phyloP scores from a whole-genome alignment of 805 yeast species.

The Wickerhamiella siamensis region DNA sequence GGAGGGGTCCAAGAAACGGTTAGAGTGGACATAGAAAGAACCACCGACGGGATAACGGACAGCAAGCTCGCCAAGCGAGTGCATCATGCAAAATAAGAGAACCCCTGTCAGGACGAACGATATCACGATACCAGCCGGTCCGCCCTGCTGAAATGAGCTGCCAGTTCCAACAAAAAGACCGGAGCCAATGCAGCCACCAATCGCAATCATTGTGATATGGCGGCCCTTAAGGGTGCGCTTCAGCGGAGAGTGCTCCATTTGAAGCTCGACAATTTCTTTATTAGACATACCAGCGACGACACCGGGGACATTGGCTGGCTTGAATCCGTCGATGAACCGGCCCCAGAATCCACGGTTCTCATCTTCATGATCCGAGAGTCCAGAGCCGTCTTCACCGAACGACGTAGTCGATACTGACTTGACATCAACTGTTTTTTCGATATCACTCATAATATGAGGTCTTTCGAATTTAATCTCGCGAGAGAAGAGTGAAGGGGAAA shows the following conservation, averaged over 20 bases:
- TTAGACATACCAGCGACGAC: conserved; percentile 24
- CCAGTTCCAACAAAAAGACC: conserved; percentile 64
- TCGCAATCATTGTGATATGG: conserved; percentile 60
- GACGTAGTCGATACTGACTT: neutral
- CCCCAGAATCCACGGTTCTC: neutral
- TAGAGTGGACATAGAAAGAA: conserved; percentile 44
- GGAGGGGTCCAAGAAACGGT: conserved; percentile 50
- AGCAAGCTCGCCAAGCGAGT: conserved; percentile 56
- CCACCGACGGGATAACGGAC: conserved; percentile 53
- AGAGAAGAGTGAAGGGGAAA: no score
- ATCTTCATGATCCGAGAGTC: neutral
- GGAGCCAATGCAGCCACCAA: conserved; percentile 65
- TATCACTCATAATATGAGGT: neutral
- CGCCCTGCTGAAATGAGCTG: conserved; percentile 36
- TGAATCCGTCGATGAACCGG: conserved; percentile 8
- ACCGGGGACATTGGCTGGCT: conserved; percentile 24
- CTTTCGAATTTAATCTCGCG: no score
- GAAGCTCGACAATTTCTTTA: conserved; percentile 30
- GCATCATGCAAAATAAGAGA: conserved; percentile 49
- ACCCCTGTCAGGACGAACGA: conserved; percentile 48
- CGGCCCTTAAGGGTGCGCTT: conserved; percentile 35
- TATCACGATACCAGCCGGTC: conserved; percentile 47
- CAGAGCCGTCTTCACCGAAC: neutral
- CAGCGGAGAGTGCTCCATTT: conserved; percentile 26
- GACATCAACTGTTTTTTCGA: neutral